Conservation (phyloP, 2,329 filamentous ascomycete species). For the Byssoonygena ceratinophila region DNA sequence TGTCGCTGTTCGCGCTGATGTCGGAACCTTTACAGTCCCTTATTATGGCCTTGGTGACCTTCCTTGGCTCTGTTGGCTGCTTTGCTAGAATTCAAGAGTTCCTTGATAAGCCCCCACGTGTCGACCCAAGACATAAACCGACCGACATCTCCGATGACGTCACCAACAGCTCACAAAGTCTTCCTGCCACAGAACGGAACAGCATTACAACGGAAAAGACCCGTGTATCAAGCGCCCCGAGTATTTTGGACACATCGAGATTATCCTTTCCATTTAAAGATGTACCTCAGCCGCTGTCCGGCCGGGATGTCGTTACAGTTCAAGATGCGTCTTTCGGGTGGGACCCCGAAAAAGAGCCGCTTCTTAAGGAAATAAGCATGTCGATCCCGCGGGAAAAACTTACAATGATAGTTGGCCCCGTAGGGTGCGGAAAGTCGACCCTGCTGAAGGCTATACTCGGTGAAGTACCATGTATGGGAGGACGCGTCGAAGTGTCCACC, state of each 20-base stretch:
- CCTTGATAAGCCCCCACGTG: slow-evolving; percentile 27
- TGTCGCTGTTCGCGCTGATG: slow-evolving; percentile 40
- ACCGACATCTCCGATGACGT: slow-evolving; percentile 8
- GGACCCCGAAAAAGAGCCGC: slow-evolving; percentile 34
- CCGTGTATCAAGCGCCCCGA: slow-evolving; percentile 9
- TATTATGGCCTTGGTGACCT: slow-evolving; percentile 38
- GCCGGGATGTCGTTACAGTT: slow-evolving; percentile 30
- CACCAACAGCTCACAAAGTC: slow-evolving; percentile 11
- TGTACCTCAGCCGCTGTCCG: slow-evolving; percentile 11
- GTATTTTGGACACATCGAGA: slow-evolving; percentile 3
- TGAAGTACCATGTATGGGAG: slow-evolving; percentile 31
- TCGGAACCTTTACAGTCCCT: slow-evolving; percentile 38
- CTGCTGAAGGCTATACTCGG: slow-evolving; percentile 39
- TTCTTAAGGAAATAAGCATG: slow-evolving; percentile 35
- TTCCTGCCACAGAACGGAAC: slow-evolving; percentile 4
- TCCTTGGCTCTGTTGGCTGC: slow-evolving; percentile 38
- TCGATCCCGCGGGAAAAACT: slow-evolving; percentile 35
- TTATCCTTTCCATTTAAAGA: slow-evolving; percentile 15
- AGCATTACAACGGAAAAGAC: slow-evolving; percentile 12
- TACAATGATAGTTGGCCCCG: slow-evolving; percentile 42
- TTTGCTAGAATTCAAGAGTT: slow-evolving; percentile 41
- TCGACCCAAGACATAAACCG: slow-evolving; percentile 20
- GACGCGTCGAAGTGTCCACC: slow-evolving; percentile 26
- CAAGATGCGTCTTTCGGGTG: slow-evolving; percentile 41
- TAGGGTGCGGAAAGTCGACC: slow-evolving; percentile 46